These are phyloP conservation scores for Penicillium coprophilum DNA, from an alignment of 495 filamentous ascomycete species.

Conservation along the genomic window DNA sequence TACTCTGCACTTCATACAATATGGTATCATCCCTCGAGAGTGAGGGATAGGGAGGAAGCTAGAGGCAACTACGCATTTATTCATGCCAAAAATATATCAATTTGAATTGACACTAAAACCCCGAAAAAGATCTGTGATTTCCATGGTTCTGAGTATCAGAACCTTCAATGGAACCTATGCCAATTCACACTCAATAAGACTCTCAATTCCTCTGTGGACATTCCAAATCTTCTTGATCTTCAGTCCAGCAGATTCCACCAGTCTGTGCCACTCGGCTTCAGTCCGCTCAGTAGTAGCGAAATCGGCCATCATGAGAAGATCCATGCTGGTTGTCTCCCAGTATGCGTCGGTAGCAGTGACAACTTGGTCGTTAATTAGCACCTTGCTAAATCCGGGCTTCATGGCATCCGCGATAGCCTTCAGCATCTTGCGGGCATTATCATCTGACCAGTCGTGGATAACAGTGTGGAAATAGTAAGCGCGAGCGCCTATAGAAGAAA, in stretches of 20 bases:
- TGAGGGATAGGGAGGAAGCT: too few relatives aligned
- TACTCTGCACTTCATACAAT: too few relatives aligned
- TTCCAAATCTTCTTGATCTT: slow-evolving; percentile 42
- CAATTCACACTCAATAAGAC: slow-evolving; percentile 36
- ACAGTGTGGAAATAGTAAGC: slow-evolving; percentile 46
- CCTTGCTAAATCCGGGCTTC: slow-evolving; percentile 44
- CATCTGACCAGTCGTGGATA: slow-evolving; percentile 50
- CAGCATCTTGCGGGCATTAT: slow-evolving; percentile 37
- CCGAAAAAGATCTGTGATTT: too few relatives aligned
- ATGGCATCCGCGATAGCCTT: slow-evolving; percentile 35
- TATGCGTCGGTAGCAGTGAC: slow-evolving; percentile 37
- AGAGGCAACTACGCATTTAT: too few relatives aligned
- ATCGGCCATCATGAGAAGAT: slow-evolving; percentile 40
- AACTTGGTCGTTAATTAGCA: slow-evolving; percentile 50
- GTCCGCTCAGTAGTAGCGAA: slow-evolving; percentile 39
- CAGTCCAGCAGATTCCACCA: slow-evolving; percentile 39
- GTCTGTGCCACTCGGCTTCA: slow-evolving; percentile 31
- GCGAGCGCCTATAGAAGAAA: slow-evolving; percentile 33
- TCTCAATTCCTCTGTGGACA: slow-evolving; percentile 33
- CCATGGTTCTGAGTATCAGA: too few relatives aligned
- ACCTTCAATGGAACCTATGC: neutral
- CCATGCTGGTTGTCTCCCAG: slow-evolving; percentile 38
- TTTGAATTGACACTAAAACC: too few relatives aligned
- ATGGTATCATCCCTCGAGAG: too few relatives aligned
- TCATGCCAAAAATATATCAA: too few relatives aligned